A percentile compares a stretch with the other conserved stretches of the same genome.
These are phyloP conservation scores for Dendrocalamus latiflorus DNA, from an alignment of 202 grass and related monocot species.

Conservation along the genomic window DNA sequence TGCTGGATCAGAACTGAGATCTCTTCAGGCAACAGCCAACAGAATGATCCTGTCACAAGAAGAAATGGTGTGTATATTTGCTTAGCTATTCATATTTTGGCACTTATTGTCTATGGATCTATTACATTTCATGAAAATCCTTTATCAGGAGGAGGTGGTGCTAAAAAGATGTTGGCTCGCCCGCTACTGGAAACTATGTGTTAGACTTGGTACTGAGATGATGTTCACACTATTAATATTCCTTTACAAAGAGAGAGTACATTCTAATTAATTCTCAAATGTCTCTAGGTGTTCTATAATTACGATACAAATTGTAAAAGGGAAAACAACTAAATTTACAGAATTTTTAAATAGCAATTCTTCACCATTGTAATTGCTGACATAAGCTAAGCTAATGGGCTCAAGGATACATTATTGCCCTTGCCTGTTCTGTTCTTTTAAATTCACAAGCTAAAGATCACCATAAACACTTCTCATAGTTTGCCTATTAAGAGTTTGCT, in stretches of 20 bases:
- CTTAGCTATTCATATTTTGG: conserved; percentile 8
- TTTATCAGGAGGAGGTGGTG: conserved; percentile 78
- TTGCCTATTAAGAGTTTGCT: background rate
- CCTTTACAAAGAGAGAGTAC: too few relatives aligned
- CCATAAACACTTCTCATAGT: background rate
- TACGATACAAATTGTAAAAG: too few relatives aligned
- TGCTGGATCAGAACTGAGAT: conserved; percentile 60
- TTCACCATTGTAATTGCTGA: background rate
- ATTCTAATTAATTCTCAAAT: conserved; percentile 5
- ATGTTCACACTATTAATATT: too few relatives aligned
- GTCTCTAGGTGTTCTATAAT: too few relatives aligned
- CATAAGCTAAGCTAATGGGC: background rate
- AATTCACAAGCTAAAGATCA: background rate
- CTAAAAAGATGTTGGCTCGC: conserved; percentile 98
- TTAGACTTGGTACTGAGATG: conserved; percentile 67
- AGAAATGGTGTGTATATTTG: conserved; percentile 61
- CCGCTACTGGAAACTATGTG: conserved; percentile 90
- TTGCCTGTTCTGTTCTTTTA: background rate
- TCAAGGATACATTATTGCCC: conserved; percentile 15
- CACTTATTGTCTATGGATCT: background rate
- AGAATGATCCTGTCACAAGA: conserved; percentile 87
- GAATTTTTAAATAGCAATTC: background rate
- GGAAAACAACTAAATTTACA: background rate
- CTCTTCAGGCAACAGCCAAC: conserved; percentile 53
- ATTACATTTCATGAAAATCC: conserved; percentile 35